Conservation (phyloP, 2,329 filamentous ascomycete species). For the Aspergillus piperis region DNA sequence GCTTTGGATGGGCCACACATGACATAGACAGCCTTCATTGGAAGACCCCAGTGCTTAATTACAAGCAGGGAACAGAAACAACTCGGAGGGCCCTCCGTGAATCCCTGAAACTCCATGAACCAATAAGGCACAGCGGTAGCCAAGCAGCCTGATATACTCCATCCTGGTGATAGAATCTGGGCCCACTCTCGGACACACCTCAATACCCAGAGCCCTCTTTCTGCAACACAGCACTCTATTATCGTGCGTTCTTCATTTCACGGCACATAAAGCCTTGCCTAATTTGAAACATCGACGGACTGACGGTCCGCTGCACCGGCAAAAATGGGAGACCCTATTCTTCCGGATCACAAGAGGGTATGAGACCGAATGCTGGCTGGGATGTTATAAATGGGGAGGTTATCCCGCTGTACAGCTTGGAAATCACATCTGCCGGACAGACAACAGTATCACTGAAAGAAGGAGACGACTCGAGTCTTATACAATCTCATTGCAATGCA, state of each 20-base stretch:
- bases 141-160: not conserved
- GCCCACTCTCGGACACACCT: not conserved
- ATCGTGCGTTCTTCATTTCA: conserved; percentile 8
- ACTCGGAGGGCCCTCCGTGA: conserved; percentile 22
- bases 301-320: conserved; percentile 19
- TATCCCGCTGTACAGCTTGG: conserved; percentile 5
- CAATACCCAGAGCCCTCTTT: conserved; percentile 1
- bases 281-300: conserved; percentile 22
- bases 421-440: conserved; percentile 32
- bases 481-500: conserved; percentile 25
- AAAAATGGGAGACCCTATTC: conserved; percentile 8
- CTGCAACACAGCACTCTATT: not conserved
- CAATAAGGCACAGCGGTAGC: not conserved
- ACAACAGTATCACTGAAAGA: conserved; percentile 14
- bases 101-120: conserved; percentile 6
- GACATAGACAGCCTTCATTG: not conserved
- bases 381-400: conserved; percentile 25
- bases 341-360: not conserved
- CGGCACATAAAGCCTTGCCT: conserved; percentile 3
- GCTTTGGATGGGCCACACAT: too few species aligned
- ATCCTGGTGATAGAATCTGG: conserved; percentile 1
- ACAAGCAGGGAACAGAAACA: conserved; percentile 7
- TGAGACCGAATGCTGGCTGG: not conserved
- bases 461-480: not conserved
- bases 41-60: not conserved